Conservation (phyloP, 2,329 filamentous ascomycete genomes). For the Mollisia scopiformis region DNA sequence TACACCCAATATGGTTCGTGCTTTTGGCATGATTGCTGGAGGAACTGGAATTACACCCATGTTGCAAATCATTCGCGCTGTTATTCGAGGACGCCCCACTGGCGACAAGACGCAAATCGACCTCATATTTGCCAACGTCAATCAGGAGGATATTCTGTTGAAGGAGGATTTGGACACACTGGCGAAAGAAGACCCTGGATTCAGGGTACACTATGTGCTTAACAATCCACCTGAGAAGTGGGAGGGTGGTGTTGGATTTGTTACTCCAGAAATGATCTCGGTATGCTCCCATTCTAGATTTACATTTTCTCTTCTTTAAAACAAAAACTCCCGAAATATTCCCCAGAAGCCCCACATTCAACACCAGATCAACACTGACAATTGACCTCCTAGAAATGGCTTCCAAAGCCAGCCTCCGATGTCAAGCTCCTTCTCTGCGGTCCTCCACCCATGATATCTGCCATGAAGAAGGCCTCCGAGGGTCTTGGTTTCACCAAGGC, state of each 20-base stretch:
- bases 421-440: constrained; percentile 95
- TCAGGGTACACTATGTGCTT: constrained; percentile 92
- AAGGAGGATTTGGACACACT: constrained; percentile 88
- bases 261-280: constrained; percentile 94
- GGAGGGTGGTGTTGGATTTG: constrained; percentile 92
- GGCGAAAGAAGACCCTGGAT: constrained; percentile 74
- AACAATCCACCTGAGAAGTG: constrained; percentile 94
- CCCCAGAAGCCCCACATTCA: not conserved
- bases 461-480: constrained; percentile 95
- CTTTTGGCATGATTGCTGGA: constrained; percentile 97
- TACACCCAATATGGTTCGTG: constrained; percentile 92
- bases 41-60: constrained; percentile 98
- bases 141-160: constrained; percentile 87
- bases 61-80: constrained; percentile 93
- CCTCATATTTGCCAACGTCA: constrained; percentile 96
- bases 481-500: constrained; percentile 90
- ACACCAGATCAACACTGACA: not conserved
- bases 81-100: constrained; percentile 76
- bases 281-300: constrained; percentile 47
- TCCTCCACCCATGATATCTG: constrained; percentile 94
- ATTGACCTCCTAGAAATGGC: constrained; percentile 59
- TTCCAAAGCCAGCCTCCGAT: constrained; percentile 82
- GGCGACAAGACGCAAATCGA: constrained; percentile 90
- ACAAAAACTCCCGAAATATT: not conserved
- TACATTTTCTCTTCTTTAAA: not conserved